Conservation (phyloP, 257 asterid genomes). For the Lithospermum erythrorhizon region DNA sequence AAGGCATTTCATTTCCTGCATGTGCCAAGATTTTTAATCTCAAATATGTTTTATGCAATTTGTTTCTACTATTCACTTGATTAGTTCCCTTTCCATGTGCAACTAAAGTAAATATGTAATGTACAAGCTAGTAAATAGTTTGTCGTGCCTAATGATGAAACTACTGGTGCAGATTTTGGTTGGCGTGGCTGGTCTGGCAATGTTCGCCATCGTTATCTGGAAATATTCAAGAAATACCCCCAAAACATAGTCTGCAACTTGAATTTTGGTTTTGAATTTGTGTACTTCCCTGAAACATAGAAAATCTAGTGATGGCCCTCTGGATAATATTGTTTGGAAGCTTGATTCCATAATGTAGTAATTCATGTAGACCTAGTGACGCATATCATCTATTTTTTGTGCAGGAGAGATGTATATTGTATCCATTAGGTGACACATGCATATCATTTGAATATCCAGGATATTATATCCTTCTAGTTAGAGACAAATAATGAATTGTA, state of each 20-base stretch:
- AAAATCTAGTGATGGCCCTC: too few relatives aligned
- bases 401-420: too few relatives aligned
- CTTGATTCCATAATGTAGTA: too few relatives aligned
- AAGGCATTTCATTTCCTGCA: neutral
- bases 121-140: neutral
- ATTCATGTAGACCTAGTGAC: too few relatives aligned
- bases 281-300: too few relatives aligned
- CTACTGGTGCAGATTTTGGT: constrained; percentile 49
- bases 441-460: too few relatives aligned
- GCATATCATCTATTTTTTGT: too few relatives aligned
- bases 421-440: too few relatives aligned
- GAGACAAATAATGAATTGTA: too few relatives aligned
- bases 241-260: constrained; percentile 17
- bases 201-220: constrained; percentile 57
- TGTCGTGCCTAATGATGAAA: neutral
- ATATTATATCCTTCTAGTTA: too few relatives aligned
- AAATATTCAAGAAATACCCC: constrained; percentile 43
- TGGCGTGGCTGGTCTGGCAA: constrained; percentile 54
- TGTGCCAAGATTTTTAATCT: neutral
- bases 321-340: too few relatives aligned
- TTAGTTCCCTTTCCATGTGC: neutral
- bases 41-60: neutral
- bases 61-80: neutral
- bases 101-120: neutral
- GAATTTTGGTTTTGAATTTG: too few relatives aligned